Evolutionary conservation across 2,329 filamentous ascomycete species (phyloP).

Genomic region (Paradendryphiella salina): DNA sequence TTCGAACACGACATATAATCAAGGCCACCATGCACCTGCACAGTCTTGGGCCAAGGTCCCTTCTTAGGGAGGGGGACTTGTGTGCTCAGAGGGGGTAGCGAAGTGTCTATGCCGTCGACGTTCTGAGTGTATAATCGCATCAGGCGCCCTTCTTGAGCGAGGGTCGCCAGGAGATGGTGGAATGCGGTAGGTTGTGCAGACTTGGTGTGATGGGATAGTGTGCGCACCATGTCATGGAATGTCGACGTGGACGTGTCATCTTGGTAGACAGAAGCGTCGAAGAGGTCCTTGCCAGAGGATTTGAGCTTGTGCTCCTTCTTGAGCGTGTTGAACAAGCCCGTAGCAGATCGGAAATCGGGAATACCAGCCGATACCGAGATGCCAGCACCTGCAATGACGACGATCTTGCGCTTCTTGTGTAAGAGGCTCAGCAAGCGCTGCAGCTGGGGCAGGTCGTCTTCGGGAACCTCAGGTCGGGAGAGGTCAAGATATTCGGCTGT

Average conservation of each 20-base stretch:
- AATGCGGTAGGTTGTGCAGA: conserved; percentile 82
- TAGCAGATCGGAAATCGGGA: conserved; percentile 92
- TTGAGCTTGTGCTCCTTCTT: conserved; percentile 88
- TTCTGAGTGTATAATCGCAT: conserved; percentile 95
- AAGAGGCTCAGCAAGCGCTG: conserved; percentile 73
- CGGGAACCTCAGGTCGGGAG: conserved; percentile 54
- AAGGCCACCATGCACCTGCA: conserved; percentile 91
- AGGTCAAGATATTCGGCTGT: conserved; percentile 84
- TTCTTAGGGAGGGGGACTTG: conserved; percentile 79
- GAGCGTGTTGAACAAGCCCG: conserved; percentile 83
- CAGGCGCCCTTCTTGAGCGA: conserved; percentile 83
- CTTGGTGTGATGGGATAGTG: conserved; percentile 77
- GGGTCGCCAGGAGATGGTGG: conserved; percentile 88
- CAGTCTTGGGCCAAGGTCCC: conserved; percentile 88
- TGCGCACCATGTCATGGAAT: conserved; percentile 95
- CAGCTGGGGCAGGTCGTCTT: conserved; percentile 64
- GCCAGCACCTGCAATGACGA: conserved; percentile 92
- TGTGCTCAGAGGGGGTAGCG: conserved; percentile 77
- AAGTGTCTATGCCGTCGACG: conserved; percentile 91
- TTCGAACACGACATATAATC: conserved; percentile 98
- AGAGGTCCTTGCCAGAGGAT: conserved; percentile 90
- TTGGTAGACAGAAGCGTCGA: conserved; percentile 96
- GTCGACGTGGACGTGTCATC: conserved; percentile 84
- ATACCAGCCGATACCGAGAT: conserved; percentile 97
- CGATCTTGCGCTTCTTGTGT: conserved; percentile 91